Base-by-base conservation (phyloP, 345 rosid species). In the Gossypium mustelinum region DNA sequence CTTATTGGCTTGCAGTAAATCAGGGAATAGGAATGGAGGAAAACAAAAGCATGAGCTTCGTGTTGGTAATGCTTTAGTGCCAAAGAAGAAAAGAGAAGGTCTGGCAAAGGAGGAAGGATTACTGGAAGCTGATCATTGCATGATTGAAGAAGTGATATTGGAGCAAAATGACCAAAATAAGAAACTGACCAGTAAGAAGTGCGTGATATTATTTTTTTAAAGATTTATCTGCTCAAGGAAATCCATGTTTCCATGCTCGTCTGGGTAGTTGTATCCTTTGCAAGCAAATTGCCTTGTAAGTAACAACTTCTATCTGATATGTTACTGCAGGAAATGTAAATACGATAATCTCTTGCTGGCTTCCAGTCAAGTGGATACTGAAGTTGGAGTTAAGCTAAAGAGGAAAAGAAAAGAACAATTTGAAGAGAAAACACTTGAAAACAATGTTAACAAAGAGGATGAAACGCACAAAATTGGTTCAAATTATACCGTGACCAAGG, bases 351-450 rank as follows among this genome's bases (percentile, higher is more conserved):
- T 54, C 27, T 24, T 59, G 41, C 52, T 6, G 64, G 9, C 54
- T 18, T 29, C 43, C 22, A 8, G 57, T 45, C 41, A 59, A 20
- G 25, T 59, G 17, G 22, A 9, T 24, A 6, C 39, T 57, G 57
- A 44, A 47, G 57, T 25, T 73, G 56, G 55, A 13, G 16, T 44
- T 44, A 59, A 59, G 57, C 34, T 27, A 73, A 73, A 45, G 67
- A 45, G 65, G 50, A 72, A 59, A 44, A 59, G 75, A 34, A 58
- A 72, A 73, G 9, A 14, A 56, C 52, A 22, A 4, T 27, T 44
- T 9, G 24, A 59, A 73, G 67, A 22, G n/a, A 60, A 60, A 59
- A 25, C 41, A 5, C 41, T 34, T 5, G 1, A 13, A 68, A 57
- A 16, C 56, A 50, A 44, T 50, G 24, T 2, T 45, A 16, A 39